These are phyloP conservation scores for Pezicula rhizophila DNA, from an alignment of 2,329 filamentous ascomycete species.

Conservation along the genomic window DNA sequence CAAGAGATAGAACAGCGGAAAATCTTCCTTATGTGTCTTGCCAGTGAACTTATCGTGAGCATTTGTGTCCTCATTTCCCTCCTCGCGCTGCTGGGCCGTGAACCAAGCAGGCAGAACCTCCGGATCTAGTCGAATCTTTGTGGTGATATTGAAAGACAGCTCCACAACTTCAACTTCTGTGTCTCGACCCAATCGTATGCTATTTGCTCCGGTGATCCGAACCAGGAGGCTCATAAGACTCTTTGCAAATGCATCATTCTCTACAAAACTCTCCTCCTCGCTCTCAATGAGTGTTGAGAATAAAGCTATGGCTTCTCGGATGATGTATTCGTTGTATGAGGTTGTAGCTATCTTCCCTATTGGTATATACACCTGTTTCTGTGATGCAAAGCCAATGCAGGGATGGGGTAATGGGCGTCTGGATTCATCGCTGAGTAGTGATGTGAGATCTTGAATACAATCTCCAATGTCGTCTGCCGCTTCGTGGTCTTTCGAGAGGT, in stretches of 20 bases:
- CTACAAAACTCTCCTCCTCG: conserved; percentile 91
- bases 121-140: conserved; percentile 88
- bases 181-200: conserved; percentile 67
- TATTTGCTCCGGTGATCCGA: conserved; percentile 68
- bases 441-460: conserved; percentile 56
- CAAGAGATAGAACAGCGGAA: conserved; percentile 90
- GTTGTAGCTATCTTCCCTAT: conserved; percentile 84
- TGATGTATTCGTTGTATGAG: conserved; percentile 78
- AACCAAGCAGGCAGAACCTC: conserved; percentile 90
- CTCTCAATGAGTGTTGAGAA: conserved; percentile 93
- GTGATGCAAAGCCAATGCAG: conserved; percentile 80
- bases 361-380: conserved; percentile 82
- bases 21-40: conserved; percentile 82
- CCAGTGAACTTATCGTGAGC: conserved; percentile 70
- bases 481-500: conserved; percentile 53
- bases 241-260: conserved; percentile 77
- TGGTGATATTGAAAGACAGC: conserved; percentile 89
- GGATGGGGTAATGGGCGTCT: conserved; percentile 83
- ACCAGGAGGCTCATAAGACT: conserved; percentile 83
- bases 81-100: conserved; percentile 46
- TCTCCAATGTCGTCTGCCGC: conserved; percentile 58
- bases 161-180: conserved; percentile 88
- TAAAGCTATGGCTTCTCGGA: conserved; percentile 76
- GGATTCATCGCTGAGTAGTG: conserved; percentile 81
- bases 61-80: conserved; percentile 29